Evolutionary conservation across 1,284 basidiomycete species (phyloP).

Genomic region (Thelephora terrestris): DNA sequence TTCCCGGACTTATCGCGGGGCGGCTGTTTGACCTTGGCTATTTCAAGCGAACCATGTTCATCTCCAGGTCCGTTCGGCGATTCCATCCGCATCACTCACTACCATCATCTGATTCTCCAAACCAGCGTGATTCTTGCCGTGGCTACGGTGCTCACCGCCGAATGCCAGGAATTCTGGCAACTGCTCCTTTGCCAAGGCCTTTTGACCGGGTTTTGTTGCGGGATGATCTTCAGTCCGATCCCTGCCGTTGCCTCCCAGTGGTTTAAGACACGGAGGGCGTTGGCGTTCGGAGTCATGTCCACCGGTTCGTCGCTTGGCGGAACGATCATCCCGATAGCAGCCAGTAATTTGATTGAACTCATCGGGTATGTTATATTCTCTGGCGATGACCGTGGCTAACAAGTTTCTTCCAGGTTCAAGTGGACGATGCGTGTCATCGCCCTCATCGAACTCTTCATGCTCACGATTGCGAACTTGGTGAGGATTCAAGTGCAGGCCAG

Average conservation of each 20-base stretch:
- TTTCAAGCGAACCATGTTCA: conserved; percentile 30
- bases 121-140: conserved; percentile 31
- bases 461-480: conserved; percentile 35
- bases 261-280: conserved; percentile 31
- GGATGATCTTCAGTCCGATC: conserved; percentile 34
- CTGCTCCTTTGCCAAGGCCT: conserved; percentile 40
- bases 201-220: conserved; percentile 29
- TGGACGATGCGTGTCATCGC: conserved; percentile 55
- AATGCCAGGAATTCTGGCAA: conserved; percentile 45
- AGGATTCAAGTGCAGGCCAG: conserved; percentile 8
- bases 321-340: conserved; percentile 31
- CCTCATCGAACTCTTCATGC: conserved; percentile 36
- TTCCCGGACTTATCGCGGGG: conserved; percentile 38
- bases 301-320: conserved; percentile 35
- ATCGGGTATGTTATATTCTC: conserved; percentile 22
- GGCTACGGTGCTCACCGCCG: conserved; percentile 37
- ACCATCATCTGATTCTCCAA: background rate
- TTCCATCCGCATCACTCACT: conserved; percentile 7
- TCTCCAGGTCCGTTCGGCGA: conserved; percentile 6
- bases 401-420: conserved; percentile 30
- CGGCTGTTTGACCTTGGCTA: conserved; percentile 45
- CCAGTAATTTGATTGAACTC: conserved; percentile 27
- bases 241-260: conserved; percentile 37
- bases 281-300: conserved; percentile 33
- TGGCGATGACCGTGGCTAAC: background rate